Percentiles rank a stretch among this genome's conserved stretches.
Conservation (phyloP, 306 rosid genomes). For the Aeschynomene evenia region DNA sequence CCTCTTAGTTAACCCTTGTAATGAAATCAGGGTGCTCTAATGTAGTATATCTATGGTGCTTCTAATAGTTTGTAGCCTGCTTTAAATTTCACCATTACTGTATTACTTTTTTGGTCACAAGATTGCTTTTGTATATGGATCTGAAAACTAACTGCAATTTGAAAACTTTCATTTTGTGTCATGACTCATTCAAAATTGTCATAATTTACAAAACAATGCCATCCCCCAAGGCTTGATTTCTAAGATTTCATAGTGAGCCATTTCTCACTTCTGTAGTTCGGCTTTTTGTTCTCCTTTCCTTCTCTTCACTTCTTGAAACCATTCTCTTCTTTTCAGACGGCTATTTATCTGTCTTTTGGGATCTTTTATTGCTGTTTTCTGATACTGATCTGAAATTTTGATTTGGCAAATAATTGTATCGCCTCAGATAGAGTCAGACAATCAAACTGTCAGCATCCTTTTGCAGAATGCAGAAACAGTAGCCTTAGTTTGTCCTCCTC, state of each 20-base stretch:
- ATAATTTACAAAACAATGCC: neutral
- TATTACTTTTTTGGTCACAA: neutral
- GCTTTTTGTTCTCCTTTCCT: no score
- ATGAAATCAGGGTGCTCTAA: neutral
- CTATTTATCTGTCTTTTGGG: neutral
- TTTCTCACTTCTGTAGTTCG: no score
- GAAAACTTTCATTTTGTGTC: neutral
- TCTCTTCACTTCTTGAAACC: no score
- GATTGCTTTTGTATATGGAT: neutral
- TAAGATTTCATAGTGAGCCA: no score
- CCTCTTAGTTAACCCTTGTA: neutral
- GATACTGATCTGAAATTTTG: neutral
- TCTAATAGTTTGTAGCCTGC: neutral
- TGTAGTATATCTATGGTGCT: neutral
- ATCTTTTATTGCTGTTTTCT: neutral
- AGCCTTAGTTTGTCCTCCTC: slow-evolving; percentile 58
- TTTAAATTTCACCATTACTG: neutral
- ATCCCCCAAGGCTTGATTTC: neutral
- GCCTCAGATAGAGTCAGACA: slow-evolving; percentile 50
- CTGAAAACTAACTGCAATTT: neutral
- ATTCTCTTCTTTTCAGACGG: neutral
- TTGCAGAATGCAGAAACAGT: slow-evolving; percentile 92
- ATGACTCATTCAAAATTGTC: neutral
- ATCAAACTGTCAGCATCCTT: slow-evolving; percentile 62
- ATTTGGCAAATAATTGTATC: neutral